These are phyloP conservation scores for Myriosclerotinia duriaeana DNA, from an alignment of 2,329 filamentous ascomycete species.

Conservation along the genomic window DNA sequence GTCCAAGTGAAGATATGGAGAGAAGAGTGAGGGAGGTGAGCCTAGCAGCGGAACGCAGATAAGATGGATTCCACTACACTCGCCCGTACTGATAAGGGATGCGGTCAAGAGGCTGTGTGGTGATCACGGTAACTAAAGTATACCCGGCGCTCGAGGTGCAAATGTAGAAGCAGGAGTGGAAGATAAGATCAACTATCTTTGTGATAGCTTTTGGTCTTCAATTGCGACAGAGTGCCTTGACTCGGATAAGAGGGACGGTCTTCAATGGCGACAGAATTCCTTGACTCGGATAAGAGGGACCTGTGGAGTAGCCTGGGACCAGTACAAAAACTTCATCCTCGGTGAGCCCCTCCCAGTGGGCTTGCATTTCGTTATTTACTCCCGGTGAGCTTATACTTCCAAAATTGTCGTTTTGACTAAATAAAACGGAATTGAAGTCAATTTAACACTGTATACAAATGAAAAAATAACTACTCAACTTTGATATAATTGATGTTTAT, in stretches of 20 bases:
- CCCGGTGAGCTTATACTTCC: background rate
- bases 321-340: background rate
- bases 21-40: too few species aligned
- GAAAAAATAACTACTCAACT: background rate
- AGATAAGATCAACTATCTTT: too few species aligned
- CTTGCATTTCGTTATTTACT: background rate
- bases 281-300: background rate
- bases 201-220: too few species aligned
- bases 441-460: background rate
- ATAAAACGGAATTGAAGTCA: too few species aligned
- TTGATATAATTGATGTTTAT: background rate
- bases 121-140: too few species aligned
- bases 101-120: too few species aligned
- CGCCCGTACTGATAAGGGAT: too few species aligned
- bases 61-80: too few species aligned
- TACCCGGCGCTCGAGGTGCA: too few species aligned
- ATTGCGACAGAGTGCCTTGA: background rate
- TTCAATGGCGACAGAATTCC: background rate
- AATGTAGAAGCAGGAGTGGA: too few species aligned
- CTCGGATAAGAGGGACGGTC: background rate
- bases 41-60: too few species aligned
- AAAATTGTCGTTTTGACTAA: background rate
- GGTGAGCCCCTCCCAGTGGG: background rate
- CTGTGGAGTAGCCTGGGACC: background rate
- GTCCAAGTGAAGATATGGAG: too few species aligned